A percentile compares a stretch with the other conserved stretches of the same genome.
These are phyloP conservation scores for Saccharomycopsis javanensis DNA, from an alignment of 805 yeast species.

Conservation along the genomic window DNA sequence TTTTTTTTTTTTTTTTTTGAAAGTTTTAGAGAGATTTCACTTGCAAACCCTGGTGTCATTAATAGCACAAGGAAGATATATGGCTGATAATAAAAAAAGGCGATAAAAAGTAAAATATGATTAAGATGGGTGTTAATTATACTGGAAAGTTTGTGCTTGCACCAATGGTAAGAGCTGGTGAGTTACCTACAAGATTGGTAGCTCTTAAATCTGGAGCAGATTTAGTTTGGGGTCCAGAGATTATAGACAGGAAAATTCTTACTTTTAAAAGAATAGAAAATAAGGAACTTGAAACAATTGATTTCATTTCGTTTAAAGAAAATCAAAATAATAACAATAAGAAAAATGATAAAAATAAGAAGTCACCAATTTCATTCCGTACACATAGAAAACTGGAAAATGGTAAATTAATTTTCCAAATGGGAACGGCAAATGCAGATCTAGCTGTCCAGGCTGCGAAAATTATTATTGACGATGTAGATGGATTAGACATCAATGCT, in stretches of 20 bases:
- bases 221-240: conserved; percentile 92
- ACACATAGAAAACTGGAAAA: conserved; percentile 55
- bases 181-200: conserved; percentile 77
- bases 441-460: conserved; percentile 84
- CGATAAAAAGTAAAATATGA: not conserved
- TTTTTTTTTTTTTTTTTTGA: too few species aligned
- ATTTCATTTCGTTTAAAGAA: conserved; percentile 35
- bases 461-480: conserved; percentile 75
- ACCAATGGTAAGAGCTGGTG: conserved; percentile 96
- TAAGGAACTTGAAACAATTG: conserved; percentile 46
- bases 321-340: conserved; percentile 19
- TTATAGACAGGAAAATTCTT: conserved; percentile 75
- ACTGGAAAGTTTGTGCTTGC: conserved; percentile 78
- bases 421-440: conserved; percentile 79
- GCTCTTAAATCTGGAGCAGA: conserved; percentile 85
- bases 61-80: not conserved
- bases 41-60: too few species aligned
- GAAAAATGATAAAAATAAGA: conserved; percentile 29
- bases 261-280: conserved; percentile 60
- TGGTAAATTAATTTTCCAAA: conserved; percentile 71
- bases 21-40: too few species aligned
- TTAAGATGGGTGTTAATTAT: conserved; percentile 42
- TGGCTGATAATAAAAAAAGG: not conserved
- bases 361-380: conserved; percentile 50
- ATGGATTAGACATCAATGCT: conserved; percentile 86